Evolutionary conservation across 192 early-diverging fungal genomes (phyloP), one percentile per base, ranked within the genome.

Genomic region (Coemansia aciculifera): DNA sequence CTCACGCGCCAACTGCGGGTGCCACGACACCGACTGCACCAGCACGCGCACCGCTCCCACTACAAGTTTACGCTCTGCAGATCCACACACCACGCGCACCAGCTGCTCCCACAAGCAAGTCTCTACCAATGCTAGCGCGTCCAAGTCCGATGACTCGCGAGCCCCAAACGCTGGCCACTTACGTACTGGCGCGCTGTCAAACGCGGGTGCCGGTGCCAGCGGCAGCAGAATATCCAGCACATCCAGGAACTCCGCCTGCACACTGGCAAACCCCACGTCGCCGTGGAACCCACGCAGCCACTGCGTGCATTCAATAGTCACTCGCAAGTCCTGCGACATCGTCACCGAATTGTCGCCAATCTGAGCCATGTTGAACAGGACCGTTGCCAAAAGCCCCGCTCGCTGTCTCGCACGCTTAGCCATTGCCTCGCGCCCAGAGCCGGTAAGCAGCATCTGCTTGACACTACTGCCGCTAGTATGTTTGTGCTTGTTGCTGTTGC

Each of bases 51-150:
- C 9, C 5, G 80, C 71, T 27, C 80, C 80, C 6, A 83, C 13
- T 0, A 82, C 80, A 13, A 77, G 68, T 39, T 69, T 66, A 31
- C 75, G 75, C 64, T 82, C 80, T 1, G 56, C 48, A 44, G 80
- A 82, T 37, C 31, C 29, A 24, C 66, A 49, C 68, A 74, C 34
- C 10, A 77, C 21, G 2, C 71, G 72, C 37, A 82, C 71, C 23
- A 82, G 74, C 71, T 82, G 72, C 38, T 75, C 71, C 80, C 80
- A 82, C 69, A 82, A 37, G 23, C 75, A 77, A 40, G 80, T 66
- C 71, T 82, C 75, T 0, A 82, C 80, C 13, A 74, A 57, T 56
- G 68, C 68, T 15, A 73, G 70, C 21, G 73, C 70, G 19, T 81
- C 78, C 70, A 75, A 31, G 3, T n/a, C 24, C 37, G 57, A 37